Conservation (phyloP, 352 stramenopile genomes). For the Globisporangium iwayamae region DNA sequence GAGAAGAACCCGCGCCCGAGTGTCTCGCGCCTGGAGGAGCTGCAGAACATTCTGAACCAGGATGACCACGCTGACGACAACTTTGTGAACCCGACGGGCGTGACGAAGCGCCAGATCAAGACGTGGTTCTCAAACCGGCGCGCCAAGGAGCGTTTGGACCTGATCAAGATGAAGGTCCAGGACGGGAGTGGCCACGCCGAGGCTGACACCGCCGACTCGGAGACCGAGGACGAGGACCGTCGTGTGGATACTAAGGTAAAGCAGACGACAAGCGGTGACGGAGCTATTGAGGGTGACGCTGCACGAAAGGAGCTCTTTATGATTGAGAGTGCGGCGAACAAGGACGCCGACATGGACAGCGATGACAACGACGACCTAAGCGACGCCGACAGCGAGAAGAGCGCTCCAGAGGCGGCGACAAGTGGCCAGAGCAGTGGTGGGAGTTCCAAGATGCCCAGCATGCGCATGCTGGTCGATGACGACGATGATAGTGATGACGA, state of each 20-base stretch:
- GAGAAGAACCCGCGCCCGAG: conserved; percentile 76
- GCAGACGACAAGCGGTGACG: conserved; percentile 1
- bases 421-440: not conserved
- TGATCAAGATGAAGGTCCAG: conserved; percentile 79
- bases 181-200: conserved; percentile 21
- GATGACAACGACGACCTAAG: conserved; percentile 29
- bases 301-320: conserved; percentile 26
- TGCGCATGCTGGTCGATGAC: conserved; percentile 23
- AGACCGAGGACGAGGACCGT: conserved; percentile 40
- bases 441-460: conserved; percentile 7
- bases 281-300: not conserved
- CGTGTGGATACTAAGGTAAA: conserved; percentile 18
- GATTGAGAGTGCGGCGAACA: conserved; percentile 7
- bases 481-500: conserved; percentile 20
- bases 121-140: conserved; percentile 83
- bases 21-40: conserved; percentile 57
- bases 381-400: conserved; percentile 12
- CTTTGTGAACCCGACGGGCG: conserved; percentile 32
- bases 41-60: conserved; percentile 71
- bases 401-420: not conserved
- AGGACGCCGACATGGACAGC: conserved; percentile 32
- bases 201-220: conserved; percentile 21
- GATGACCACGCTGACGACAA: conserved; percentile 63
- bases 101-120: conserved; percentile 83
- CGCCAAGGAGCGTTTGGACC: conserved; percentile 72